These are phyloP conservation scores for Leptomonas pyrrhocoris DNA, from an alignment of 208 protist genomes.

Conservation along the genomic window DNA sequence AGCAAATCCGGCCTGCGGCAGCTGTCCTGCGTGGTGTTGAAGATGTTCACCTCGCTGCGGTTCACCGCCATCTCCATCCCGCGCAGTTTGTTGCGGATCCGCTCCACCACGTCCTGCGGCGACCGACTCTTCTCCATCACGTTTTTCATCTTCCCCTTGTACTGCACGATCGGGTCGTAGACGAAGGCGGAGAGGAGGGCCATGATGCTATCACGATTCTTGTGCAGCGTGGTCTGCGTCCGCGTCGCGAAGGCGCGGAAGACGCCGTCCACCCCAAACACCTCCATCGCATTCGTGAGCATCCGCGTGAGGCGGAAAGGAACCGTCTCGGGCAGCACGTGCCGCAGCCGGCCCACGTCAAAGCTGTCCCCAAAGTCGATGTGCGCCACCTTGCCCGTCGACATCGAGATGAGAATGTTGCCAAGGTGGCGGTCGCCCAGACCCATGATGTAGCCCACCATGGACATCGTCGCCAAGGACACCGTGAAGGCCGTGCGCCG, in stretches of 20 bases:
- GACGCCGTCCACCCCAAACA: slow-evolving; percentile 98
- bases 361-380: slow-evolving; percentile 99
- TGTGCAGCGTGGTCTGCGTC: slow-evolving; percentile 96
- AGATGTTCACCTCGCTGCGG: slow-evolving; percentile 62
- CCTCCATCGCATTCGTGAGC: slow-evolving; percentile 99
- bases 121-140: slow-evolving; percentile 91
- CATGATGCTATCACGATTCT: slow-evolving; percentile 99
- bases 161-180: slow-evolving; percentile 99
- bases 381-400: slow-evolving; percentile 98
- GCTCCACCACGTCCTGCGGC: slow-evolving; percentile 93
- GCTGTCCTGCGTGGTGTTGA: slow-evolving; percentile 82
- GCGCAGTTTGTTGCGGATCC: slow-evolving; percentile 98
- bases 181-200: slow-evolving; percentile 99
- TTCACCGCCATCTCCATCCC: slow-evolving; percentile 96
- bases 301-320: slow-evolving; percentile 99
- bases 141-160: slow-evolving; percentile 98
- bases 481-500: slow-evolving; percentile 98
- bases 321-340: slow-evolving; percentile 99
- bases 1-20: slow-evolving; percentile 78
- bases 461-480: slow-evolving; percentile 99
- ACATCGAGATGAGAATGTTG: slow-evolving; percentile 99
- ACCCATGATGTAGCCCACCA: slow-evolving; percentile 95
- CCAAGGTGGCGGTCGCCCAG: slow-evolving; percentile 99
- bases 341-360: slow-evolving; percentile 98
- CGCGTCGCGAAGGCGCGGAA: slow-evolving; percentile 97